Evolutionary conservation across 306 rosid genomes (phyloP), one percentile per base, ranked within the genome.

Genomic region (Dryas drummondii): DNA sequence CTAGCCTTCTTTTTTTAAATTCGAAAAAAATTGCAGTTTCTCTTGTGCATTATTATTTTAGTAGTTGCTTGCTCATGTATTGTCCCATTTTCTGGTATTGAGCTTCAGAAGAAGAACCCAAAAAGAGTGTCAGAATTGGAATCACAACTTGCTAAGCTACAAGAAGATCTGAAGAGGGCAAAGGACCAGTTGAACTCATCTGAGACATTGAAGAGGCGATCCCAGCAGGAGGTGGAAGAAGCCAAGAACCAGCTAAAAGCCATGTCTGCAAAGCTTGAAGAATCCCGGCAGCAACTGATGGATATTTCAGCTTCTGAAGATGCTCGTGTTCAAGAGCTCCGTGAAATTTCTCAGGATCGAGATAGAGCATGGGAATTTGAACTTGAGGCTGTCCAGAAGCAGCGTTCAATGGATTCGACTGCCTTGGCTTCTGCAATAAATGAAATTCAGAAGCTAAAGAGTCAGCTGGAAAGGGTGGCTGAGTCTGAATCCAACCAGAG

Each of bases 361-460:
- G 98, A 94, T 79, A 76, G 87, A 80, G 98, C 87, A 6, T 94
- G 98, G 98, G 88, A 94, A 58, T 94, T 96, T 19, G 98, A 94
- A 70, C 93, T 94, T 14, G 93, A 89, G 84, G 98, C 97, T 51
- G 86, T 90, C 68, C 94, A 86, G 81, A 85, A 87, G 79, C 98
- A 94, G 82, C 96, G 92, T 49, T 74, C 96, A n/a, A 90, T 90
- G 91, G 98, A 94, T 74, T 87, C 94, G 53, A 27, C 96, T 53
- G 90, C 97, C 57, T 65, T 91, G 67, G 80, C 82, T 75, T 91
- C 98, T 79, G 89, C 96, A 51, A 84, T 83, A 78, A 88, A 87
- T 63, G 98, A 94, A 81, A 85, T 91, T 55, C 98, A 94, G 82
- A 91, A 86, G 83, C 91, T 91, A 86, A 90, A 88, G 76, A 81